Evolutionary conservation across 805 yeast species (phyloP).

Genomic region (Spathaspora passalidarum): DNA sequence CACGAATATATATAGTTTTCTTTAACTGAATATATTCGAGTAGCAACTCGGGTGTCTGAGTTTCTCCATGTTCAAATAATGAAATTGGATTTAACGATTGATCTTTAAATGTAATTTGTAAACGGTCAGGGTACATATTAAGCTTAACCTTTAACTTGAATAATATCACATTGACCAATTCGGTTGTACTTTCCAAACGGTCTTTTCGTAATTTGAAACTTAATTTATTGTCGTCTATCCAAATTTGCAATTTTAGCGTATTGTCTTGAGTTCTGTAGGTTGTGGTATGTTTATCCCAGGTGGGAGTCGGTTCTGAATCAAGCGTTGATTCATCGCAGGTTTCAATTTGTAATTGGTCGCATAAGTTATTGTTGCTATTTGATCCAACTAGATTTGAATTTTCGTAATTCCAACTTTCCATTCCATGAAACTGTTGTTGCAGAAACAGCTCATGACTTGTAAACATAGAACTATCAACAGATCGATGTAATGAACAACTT

Average conservation of each 20-base stretch:
- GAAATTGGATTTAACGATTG: slow-evolving; percentile 16
- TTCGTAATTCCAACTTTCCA: too few species aligned
- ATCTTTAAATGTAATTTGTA: slow-evolving; percentile 17
- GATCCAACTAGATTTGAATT: too few species aligned
- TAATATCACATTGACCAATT: slow-evolving; percentile 15
- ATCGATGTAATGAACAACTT: too few species aligned
- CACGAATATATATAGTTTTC: slow-evolving; percentile 5
- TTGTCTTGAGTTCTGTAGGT: neutral
- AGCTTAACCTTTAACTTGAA: slow-evolving; percentile 13
- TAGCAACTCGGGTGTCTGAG: slow-evolving; percentile 4
- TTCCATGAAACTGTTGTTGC: too few species aligned
- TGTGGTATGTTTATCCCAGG: neutral
- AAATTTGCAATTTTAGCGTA: neutral
- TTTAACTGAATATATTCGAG: slow-evolving; percentile 10
- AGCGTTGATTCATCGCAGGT: neutral
- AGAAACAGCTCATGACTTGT: too few species aligned
- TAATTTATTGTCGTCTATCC: neutral
- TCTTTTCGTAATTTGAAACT: slow-evolving; percentile 14
- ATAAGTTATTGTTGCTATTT: neutral
- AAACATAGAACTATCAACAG: too few species aligned
- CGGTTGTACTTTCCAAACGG: slow-evolving; percentile 13
- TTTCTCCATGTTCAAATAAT: slow-evolving; percentile 10
- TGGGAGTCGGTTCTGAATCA: neutral
- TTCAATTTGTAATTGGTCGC: neutral
- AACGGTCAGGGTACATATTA: slow-evolving; percentile 12